Conservation (phyloP, 164 flowering plant species). For the Stephania cephalantha region DNA sequence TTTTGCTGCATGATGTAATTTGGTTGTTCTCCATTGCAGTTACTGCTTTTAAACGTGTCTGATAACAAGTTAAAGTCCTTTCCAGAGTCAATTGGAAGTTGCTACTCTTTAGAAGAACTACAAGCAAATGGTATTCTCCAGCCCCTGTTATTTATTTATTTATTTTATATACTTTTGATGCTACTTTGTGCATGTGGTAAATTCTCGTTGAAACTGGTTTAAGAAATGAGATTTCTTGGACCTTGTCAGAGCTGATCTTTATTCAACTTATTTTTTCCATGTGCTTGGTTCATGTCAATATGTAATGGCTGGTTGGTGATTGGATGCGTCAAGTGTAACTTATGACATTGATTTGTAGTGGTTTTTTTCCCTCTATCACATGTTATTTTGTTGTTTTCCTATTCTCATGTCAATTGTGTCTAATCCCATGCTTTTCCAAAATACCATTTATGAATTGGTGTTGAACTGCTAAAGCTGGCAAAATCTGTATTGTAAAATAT, state of each 20-base stretch:
- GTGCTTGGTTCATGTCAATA: not conserved
- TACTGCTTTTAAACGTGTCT: conserved; percentile 72
- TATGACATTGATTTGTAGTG: not conserved
- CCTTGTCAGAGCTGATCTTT: not conserved
- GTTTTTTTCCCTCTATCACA: not conserved
- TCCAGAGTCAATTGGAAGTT: conserved; percentile 94
- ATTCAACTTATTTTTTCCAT: not conserved
- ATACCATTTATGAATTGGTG: not conserved
- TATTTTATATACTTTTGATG: not conserved
- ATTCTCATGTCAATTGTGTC: not conserved
- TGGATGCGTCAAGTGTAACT: not conserved
- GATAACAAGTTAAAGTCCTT: conserved; percentile 68
- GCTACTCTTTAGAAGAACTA: conserved; percentile 87
- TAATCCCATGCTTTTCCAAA: not conserved
- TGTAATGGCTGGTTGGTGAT: not conserved
- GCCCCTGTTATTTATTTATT: not conserved
- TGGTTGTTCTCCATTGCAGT: conserved; percentile 46
- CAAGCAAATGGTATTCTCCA: conserved; percentile 71
- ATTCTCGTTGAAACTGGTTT: not conserved
- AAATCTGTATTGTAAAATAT: not conserved
- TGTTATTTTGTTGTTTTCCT: not conserved
- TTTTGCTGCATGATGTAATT: conserved; percentile 8
- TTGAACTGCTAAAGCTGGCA: not conserved
- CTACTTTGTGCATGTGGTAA: not conserved
- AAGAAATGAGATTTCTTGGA: not conserved